A percentile compares a stretch with the other conserved stretches of the same genome.
Evolutionary conservation across 768 basidiomycete species (phyloP).

Genomic region (Tremella mesenterica): DNA sequence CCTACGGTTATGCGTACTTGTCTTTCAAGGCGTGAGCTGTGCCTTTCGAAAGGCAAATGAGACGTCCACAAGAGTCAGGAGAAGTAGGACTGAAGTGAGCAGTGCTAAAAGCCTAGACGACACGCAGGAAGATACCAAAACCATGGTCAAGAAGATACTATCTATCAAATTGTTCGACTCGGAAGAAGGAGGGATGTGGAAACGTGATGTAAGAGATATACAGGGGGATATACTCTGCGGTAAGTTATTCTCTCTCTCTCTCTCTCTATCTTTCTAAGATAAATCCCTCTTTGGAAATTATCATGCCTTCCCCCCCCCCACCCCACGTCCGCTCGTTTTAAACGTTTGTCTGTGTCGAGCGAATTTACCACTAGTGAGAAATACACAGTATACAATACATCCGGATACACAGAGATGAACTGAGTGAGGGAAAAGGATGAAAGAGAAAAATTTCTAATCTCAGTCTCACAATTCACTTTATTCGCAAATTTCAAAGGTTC

Average conservation of each 20-base stretch:
- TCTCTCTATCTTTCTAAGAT: background rate
- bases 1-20: no score
- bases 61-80: constrained; percentile 12
- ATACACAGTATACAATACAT: no score
- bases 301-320: no score
- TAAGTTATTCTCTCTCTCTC: background rate
- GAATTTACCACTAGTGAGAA: no score
- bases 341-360: no score
- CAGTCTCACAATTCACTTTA: constrained; percentile 81
- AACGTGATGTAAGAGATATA: constrained; percentile 74
- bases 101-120: no score
- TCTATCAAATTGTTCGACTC: constrained; percentile 61
- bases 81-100: no score
- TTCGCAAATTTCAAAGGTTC: constrained; percentile 65
- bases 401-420: background rate
- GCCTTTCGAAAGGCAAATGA: background rate
- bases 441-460: background rate
- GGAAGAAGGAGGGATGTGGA: constrained; percentile 58
- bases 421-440: background rate
- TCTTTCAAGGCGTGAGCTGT: no score
- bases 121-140: constrained; percentile 61
- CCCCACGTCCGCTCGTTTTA: no score
- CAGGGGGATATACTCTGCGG: constrained; percentile 79
- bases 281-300: no score
- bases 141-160: constrained; percentile 73